Conservation (phyloP, 495 filamentous ascomycete genomes). For the Xylaria castorea region DNA sequence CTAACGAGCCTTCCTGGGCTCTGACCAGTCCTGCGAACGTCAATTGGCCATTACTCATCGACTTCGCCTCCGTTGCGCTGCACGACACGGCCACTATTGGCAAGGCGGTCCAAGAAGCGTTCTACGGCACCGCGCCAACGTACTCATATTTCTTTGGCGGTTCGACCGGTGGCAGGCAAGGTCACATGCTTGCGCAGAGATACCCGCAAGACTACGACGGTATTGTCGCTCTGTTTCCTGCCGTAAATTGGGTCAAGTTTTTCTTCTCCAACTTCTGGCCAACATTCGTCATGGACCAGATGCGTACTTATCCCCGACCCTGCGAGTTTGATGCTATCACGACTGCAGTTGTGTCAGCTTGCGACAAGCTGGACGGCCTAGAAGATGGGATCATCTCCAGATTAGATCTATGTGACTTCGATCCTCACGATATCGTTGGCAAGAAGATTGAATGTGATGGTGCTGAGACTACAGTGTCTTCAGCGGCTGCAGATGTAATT, state of each 20-base stretch:
- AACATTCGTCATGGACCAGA: constrained; percentile 31
- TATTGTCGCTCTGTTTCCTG: constrained; percentile 43
- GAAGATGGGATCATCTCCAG: constrained; percentile 37
- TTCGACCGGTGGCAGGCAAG: constrained; percentile 47
- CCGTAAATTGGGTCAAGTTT: constrained; percentile 38
- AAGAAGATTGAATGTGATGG: constrained; percentile 28
- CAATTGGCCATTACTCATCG: constrained; percentile 46
- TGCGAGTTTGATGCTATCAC: constrained; percentile 43
- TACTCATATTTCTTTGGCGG: constrained; percentile 49
- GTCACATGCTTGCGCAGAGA: constrained; percentile 44
- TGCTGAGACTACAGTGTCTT: constrained; percentile 2
- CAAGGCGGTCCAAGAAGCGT: constrained; percentile 33
- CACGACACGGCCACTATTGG: constrained; percentile 32
- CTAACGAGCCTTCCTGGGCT: constrained; percentile 44
- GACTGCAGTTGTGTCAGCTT: constrained; percentile 35
- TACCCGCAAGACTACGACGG: constrained; percentile 47
- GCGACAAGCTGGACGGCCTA: constrained; percentile 44
- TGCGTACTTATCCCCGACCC: constrained; percentile 20
- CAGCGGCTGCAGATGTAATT: constrained; percentile 12
- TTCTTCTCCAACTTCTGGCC: constrained; percentile 29
- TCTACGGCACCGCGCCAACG: constrained; percentile 41
- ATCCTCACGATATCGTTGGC: constrained; percentile 31
- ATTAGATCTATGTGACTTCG: constrained; percentile 32
- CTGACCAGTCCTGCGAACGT: constrained; percentile 49
- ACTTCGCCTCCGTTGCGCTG: constrained; percentile 46